These are phyloP conservation scores for Escovopsis sp. DNA, from an alignment of 2,329 filamentous ascomycete genomes.

Conservation along the genomic window DNA sequence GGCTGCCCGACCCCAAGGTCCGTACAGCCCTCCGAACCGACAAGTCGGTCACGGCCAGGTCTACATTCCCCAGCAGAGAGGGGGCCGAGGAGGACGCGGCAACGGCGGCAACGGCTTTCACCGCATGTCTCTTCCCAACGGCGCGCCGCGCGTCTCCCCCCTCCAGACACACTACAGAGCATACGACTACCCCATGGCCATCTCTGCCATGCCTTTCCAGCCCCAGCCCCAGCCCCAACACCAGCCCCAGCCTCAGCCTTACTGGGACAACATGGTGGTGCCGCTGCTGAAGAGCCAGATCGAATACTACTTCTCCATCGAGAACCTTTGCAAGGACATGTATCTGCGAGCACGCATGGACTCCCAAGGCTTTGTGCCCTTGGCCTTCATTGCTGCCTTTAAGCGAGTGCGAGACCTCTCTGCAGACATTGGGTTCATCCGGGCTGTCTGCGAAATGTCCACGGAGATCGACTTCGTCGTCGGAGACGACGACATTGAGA, in stretches of 20 bases:
- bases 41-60: conserved; percentile 24
- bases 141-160: conserved; percentile 19
- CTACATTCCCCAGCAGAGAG: conserved; percentile 19
- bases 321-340: conserved; percentile 88
- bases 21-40: conserved; percentile 30
- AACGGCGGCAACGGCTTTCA: conserved; percentile 19
- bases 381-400: conserved; percentile 72
- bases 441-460: conserved; percentile 59
- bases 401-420: conserved; percentile 44
- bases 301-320: conserved; percentile 94
- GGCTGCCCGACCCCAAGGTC: conserved; percentile 20
- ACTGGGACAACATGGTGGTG: conserved; percentile 37
- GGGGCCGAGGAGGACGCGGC: conserved; percentile 22
- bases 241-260: conserved; percentile 20
- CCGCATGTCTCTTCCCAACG: conserved; percentile 26
- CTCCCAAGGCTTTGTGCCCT: conserved; percentile 75
- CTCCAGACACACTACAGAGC: conserved; percentile 21
- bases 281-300: conserved; percentile 37
- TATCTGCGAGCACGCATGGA: conserved; percentile 89
- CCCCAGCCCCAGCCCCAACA: conserved; percentile 7
- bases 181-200: conserved; percentile 26
- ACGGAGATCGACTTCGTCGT: conserved; percentile 58
- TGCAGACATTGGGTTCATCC: conserved; percentile 56
- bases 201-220: conserved; percentile 21
- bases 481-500: conserved; percentile 63